Evolutionary conservation across 139 green algal species (phyloP).

Genomic region (Micractinium sp.): DNA sequence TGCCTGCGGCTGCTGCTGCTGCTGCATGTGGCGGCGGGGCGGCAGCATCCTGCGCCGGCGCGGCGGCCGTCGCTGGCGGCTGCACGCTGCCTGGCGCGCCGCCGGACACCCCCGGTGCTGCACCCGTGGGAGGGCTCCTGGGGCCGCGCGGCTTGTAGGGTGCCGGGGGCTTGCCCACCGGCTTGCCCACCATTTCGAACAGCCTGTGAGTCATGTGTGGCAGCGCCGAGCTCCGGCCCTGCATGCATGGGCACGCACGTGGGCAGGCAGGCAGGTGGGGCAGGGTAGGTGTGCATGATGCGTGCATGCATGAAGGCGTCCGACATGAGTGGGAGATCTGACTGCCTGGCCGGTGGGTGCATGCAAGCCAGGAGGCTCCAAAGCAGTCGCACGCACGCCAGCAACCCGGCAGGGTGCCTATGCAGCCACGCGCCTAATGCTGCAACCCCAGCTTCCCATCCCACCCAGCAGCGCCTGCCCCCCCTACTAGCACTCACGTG

Average conservation of each 20-base stretch:
- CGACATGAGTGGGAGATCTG: background rate
- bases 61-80: background rate
- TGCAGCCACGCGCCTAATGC: background rate
- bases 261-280: background rate
- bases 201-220: conserved; percentile 35
- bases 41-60: background rate
- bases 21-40: background rate
- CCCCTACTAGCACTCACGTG: background rate
- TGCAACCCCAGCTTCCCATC: background rate
- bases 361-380: background rate
- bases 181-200: conserved; percentile 34
- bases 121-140: background rate
- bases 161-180: conserved; percentile 15
- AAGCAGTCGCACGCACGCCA: background rate
- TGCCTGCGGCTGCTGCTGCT: background rate
- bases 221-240: conserved; percentile 14
- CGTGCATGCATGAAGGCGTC: background rate
- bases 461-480: background rate
- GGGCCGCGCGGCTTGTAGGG: conserved; percentile 26
- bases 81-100: background rate
- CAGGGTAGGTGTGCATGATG: background rate
- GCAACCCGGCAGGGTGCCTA: background rate
- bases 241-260: background rate
- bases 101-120: background rate
- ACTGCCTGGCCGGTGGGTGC: background rate